A percentile compares a stretch with the other conserved stretches of the same genome.
Evolutionary conservation across 139 green algal genomes (phyloP).

Genomic region (Auxenochlorella protothecoides): DNA sequence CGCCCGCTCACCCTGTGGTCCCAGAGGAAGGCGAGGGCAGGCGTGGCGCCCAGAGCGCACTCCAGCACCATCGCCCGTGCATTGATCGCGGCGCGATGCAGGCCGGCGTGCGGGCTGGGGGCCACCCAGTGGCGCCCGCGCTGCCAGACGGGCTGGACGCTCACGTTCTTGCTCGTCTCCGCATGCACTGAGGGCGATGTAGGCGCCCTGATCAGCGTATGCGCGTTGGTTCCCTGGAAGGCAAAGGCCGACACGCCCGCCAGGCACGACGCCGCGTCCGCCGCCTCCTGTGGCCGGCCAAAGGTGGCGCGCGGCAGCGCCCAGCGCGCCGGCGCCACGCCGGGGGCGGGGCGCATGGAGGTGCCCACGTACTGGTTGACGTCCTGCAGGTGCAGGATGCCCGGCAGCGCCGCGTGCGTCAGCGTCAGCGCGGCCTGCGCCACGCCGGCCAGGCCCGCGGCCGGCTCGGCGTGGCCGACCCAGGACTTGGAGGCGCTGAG

Average conservation of each 20-base stretch:
- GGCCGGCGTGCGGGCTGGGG: slow-evolving; percentile 2
- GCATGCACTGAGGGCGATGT: too few relatives aligned
- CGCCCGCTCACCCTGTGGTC: slow-evolving; percentile 47
- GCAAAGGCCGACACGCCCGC: slow-evolving; percentile 30
- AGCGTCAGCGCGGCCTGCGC: slow-evolving; percentile 24
- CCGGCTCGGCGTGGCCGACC: slow-evolving; percentile 42
- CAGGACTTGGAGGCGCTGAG: slow-evolving; percentile 29
- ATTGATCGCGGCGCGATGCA: neutral
- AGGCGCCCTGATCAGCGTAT: slow-evolving; percentile 11
- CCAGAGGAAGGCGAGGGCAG: slow-evolving; percentile 43
- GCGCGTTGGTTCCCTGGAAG: slow-evolving; percentile 35
- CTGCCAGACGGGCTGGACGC: too few relatives aligned
- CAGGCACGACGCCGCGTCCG: too few relatives aligned
- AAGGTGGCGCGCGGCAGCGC: too few relatives aligned
- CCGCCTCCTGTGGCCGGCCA: too few relatives aligned
- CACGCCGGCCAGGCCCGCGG: slow-evolving; percentile 22
- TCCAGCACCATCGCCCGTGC: too few relatives aligned
- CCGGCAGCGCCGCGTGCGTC: neutral
- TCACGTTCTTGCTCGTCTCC: too few relatives aligned
- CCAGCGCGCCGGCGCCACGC: too few relatives aligned
- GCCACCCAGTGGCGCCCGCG: too few relatives aligned
- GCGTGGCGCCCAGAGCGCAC: slow-evolving; percentile 15
- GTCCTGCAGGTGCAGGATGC: slow-evolving; percentile 46
- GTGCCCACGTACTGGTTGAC: slow-evolving; percentile 48
- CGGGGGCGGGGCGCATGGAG: slow-evolving; percentile 23